phyloP scores from a whole-genome alignment of 371 early-diverging fungal genomes.

The Mortierella sp. region DNA sequence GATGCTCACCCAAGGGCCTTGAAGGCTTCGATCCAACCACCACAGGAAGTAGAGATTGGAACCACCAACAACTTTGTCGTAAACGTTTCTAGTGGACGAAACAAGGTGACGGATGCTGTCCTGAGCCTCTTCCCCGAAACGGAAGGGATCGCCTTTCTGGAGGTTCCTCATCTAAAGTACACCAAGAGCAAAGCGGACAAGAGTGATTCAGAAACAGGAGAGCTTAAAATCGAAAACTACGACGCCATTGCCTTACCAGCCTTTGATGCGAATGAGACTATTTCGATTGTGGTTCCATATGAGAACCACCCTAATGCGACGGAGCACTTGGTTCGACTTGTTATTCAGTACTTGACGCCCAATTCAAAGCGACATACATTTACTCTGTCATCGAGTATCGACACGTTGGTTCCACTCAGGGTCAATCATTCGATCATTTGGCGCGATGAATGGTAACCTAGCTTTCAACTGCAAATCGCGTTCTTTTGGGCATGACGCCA shows the following conservation, averaged over 20 bases:
- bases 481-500: too few relatives aligned
- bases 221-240: constrained; percentile 57
- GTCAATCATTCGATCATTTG: constrained; percentile 67
- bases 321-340: constrained; percentile 63
- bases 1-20: constrained; percentile 59
- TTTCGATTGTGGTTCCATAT: constrained; percentile 65
- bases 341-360: constrained; percentile 49
- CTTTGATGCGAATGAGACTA: constrained; percentile 57
- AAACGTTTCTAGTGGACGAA: constrained; percentile 52
- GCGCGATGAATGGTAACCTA: constrained; percentile 64
- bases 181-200: constrained; percentile 12
- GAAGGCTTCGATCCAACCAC: constrained; percentile 46
- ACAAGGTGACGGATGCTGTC: constrained; percentile 41
- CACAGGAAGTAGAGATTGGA: constrained; percentile 48
- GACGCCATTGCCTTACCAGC: constrained; percentile 67
- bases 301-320: constrained; percentile 59
- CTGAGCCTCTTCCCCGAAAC: constrained; percentile 44
- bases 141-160: constrained; percentile 43
- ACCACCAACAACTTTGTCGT: constrained; percentile 48
- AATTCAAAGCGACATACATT: constrained; percentile 59
- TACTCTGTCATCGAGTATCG: constrained; percentile 63
- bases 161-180: constrained; percentile 20
- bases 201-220: constrained; percentile 19
- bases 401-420: constrained; percentile 64
- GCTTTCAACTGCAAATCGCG: too few relatives aligned